These are phyloP conservation scores for Thermomucor indicae-seudaticae DNA, from an alignment of 371 early-diverging fungal species.

Conservation along the genomic window DNA sequence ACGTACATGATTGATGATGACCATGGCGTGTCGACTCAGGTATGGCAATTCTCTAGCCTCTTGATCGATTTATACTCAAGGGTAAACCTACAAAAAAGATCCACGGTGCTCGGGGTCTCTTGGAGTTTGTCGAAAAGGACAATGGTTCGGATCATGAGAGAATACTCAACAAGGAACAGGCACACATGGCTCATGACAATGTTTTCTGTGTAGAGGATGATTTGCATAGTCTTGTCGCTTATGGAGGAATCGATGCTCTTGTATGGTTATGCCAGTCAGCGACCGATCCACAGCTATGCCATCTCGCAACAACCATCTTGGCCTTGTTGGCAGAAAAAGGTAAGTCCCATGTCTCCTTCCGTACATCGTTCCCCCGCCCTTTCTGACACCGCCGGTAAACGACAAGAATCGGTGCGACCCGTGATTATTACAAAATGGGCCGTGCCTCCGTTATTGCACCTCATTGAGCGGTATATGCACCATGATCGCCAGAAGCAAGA, in stretches of 20 bases:
- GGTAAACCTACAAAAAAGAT: conserved; percentile 33
- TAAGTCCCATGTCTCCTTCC: conserved; percentile 1
- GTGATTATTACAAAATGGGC: conserved; percentile 52
- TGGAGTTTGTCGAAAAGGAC: conserved; percentile 54
- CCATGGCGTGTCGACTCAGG: conserved; percentile 57
- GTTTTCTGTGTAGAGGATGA: conserved; percentile 36
- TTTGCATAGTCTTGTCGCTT: conserved; percentile 45
- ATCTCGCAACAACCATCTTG: conserved; percentile 48
- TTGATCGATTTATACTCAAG: neutral
- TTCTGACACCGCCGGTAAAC: neutral
- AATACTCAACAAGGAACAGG: too few species aligned
- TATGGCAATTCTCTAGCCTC: conserved; percentile 11
- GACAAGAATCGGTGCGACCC: conserved; percentile 41
- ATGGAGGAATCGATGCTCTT: conserved; percentile 61
- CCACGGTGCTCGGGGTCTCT: conserved; percentile 60
- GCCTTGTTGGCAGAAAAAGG: conserved; percentile 47
- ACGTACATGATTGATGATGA: conserved; percentile 62
- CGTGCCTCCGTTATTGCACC: conserved; percentile 32
- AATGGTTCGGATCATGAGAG: conserved; percentile 31
- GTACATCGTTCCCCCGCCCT: neutral
- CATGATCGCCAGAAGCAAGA: conserved; percentile 4
- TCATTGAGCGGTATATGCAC: conserved; percentile 27
- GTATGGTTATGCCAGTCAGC: conserved; percentile 52
- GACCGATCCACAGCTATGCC: conserved; percentile 44
- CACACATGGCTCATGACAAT: neutral